Conservation (phyloP, 177 flowering plant genomes). For the Vitis hybrid region DNA sequence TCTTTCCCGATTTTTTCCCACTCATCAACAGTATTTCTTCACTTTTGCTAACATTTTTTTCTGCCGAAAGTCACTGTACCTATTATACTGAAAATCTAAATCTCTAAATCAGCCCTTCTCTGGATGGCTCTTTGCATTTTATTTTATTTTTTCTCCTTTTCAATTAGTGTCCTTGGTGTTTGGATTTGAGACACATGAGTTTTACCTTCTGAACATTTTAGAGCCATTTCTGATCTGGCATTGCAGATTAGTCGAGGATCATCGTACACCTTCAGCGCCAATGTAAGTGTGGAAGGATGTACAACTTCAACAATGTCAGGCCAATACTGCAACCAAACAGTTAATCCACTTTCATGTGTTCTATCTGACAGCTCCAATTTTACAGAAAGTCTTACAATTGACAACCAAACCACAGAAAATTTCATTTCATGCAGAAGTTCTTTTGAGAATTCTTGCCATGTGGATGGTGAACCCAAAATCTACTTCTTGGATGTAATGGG, state of each 20-base stretch:
- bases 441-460: conserved; percentile 38
- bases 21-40: no score
- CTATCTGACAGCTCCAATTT: conserved; percentile 26
- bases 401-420: conserved; percentile 31
- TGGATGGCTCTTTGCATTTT: no score
- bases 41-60: no score
- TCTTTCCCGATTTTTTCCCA: no score
- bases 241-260: conserved; percentile 80
- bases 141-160: no score
- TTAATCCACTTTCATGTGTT: conserved; percentile 58
- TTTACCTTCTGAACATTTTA: no score
- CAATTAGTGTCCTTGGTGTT: no score
- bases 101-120: no score
- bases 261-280: conserved; percentile 58
- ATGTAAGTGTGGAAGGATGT: conserved; percentile 76
- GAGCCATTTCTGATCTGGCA: neutral
- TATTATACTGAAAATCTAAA: no score
- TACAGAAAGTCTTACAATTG: conserved; percentile 15
- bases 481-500: conserved; percentile 58
- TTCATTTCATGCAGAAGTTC: conserved; percentile 45
- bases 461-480: conserved; percentile 39
- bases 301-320: conserved; percentile 57
- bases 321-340: conserved; percentile 72
- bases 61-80: no score
- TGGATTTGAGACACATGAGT: no score